phyloP scores from a whole-genome alignment of 2,329 filamentous ascomycete genomes.

The Calonectria honghensis region DNA sequence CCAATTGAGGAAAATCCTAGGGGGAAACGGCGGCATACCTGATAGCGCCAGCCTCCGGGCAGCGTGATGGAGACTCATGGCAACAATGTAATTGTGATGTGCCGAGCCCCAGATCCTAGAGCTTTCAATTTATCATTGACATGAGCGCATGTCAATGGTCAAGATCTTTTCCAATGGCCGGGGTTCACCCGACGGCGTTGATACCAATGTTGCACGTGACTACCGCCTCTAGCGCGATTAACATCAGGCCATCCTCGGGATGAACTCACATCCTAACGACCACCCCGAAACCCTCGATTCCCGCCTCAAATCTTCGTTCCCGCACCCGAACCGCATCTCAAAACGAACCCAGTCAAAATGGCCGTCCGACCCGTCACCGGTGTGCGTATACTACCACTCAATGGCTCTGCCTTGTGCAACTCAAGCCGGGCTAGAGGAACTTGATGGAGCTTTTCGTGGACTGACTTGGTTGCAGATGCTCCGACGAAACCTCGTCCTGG shows the following conservation, averaged over 20 bases:
- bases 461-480: conserved; percentile 72
- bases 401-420: conserved; percentile 54
- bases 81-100: conserved; percentile 48
- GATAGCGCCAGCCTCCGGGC: conserved; percentile 76
- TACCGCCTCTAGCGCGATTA: conserved; percentile 57
- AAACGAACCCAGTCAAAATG: conserved; percentile 64
- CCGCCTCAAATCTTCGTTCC: conserved; percentile 49
- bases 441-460: conserved; percentile 53
- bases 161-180: conserved; percentile 55
- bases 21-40: conserved; percentile 67
- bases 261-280: conserved; percentile 54
- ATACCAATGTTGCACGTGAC: conserved; percentile 49
- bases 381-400: conserved; percentile 67
- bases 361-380: conserved; percentile 75
- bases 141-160: conserved; percentile 34
- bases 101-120: conserved; percentile 49
- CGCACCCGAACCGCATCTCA: conserved; percentile 48
- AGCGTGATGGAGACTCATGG: conserved; percentile 80
- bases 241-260: conserved; percentile 59
- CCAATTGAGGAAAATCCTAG: conserved; percentile 45
- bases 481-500: conserved; percentile 74
- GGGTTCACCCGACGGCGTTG: conserved; percentile 50
- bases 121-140: conserved; percentile 43
- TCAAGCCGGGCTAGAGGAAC: conserved; percentile 47
- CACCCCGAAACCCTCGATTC: conserved; percentile 41